Evolutionary conservation across 2,329 filamentous ascomycete genomes (phyloP), one percentile per base, ranked within the genome.

Genomic region (Diaporthe vexans): DNA sequence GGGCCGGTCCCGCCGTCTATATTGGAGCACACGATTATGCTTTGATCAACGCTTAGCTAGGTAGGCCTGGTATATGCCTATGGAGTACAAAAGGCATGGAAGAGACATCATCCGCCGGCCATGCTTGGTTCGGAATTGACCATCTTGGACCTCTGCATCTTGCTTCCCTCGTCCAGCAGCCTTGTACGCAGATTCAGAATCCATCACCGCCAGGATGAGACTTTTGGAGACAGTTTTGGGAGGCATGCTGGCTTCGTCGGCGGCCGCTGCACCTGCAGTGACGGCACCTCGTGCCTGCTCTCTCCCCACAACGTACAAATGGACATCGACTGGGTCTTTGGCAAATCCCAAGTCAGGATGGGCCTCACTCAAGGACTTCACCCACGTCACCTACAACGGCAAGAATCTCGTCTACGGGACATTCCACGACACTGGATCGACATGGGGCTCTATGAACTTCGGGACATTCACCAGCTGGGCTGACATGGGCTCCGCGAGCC

Each of bases 311-410:
- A 86, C 82, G 13, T 91, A 90, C 81, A 80, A 81, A 58, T 92
- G 90, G 89, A 87, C 85, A 46, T 89, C 88, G 15, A 87, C 85
- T 8, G 85, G 81, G 2, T 76, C 84, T 3, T 83, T 92, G 10
- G 88, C 89, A 1, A 78, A 83, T 6, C 90, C 90, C 0, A 86
- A 87, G 77, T 82, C 82, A 0, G 89, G 89, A 24, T 90, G 88
- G 88, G 84, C 82, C 3, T 84, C 89, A 5, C 85, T 93, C 78
- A 93, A 93, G 79, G 91, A 93, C 81, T 92, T 93, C 82, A 91
- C 88, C 33, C 79, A 80, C 71, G 87, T 86, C 26, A 79, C 83
- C 1, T 90, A 90, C 84, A 89, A 92, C 46, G 88, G 86, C 71
- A 79, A 91, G 80, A 85, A 92, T 76, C 85, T 93, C 9, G 90